These are phyloP conservation scores for Penicillium psychrofluorescens DNA, from an alignment of 495 filamentous ascomycete genomes.

Conservation along the genomic window DNA sequence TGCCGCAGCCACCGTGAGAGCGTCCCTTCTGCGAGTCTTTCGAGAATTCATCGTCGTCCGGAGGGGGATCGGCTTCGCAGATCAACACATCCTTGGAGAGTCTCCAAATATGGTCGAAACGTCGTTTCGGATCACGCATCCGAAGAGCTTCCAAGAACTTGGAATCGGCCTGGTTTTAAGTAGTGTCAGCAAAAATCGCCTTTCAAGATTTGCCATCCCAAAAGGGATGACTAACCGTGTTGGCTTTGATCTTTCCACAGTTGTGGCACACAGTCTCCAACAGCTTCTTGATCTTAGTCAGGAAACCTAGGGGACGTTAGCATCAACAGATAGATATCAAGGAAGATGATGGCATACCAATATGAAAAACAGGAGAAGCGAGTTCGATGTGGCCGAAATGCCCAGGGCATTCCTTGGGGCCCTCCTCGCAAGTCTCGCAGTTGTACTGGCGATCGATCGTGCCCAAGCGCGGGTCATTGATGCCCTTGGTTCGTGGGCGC, in stretches of 20 bases:
- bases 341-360: constrained; percentile 42
- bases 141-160: constrained; percentile 74
- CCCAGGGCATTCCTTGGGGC: constrained; percentile 89
- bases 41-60: constrained; percentile 55
- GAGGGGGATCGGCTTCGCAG: constrained; percentile 66
- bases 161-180: constrained; percentile 59
- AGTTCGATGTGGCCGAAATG: constrained; percentile 98
- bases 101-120: constrained; percentile 84
- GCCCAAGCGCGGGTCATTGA: constrained; percentile 90
- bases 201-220: constrained; percentile 43
- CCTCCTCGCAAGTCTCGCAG: constrained; percentile 90
- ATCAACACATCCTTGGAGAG: constrained; percentile 78
- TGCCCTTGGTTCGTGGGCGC: constrained; percentile 75
- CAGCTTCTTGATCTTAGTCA: constrained; percentile 96
- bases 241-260: constrained; percentile 89
- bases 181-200: constrained; percentile 57
- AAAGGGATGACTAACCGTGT: constrained; percentile 79
- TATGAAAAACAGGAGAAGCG: constrained; percentile 86
- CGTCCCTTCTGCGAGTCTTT: constrained; percentile 41
- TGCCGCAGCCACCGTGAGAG: constrained; percentile 88
- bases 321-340: not conserved
- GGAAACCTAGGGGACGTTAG: constrained; percentile 60
- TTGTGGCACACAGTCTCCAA: constrained; percentile 97
- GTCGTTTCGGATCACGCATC: constrained; percentile 81
- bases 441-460: constrained; percentile 91